Conservation (phyloP, 2,329 filamentous ascomycete species). For the Pseudopyricularia javanii region DNA sequence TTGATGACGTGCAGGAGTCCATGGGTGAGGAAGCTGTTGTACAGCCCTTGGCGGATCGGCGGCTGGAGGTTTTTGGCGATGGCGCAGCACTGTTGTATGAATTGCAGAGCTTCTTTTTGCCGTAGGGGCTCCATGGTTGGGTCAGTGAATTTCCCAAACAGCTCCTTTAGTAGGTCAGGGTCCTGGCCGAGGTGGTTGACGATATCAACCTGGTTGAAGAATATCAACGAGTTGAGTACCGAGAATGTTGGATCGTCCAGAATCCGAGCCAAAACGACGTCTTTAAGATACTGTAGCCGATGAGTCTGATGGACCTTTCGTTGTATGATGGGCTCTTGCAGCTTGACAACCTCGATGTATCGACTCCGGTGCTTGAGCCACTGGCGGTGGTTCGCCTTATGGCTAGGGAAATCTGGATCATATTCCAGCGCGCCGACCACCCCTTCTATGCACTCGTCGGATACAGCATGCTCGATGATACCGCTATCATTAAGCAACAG, state of each 20-base stretch:
- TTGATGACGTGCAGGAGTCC: slow-evolving; percentile 84
- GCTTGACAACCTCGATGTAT: slow-evolving; percentile 92
- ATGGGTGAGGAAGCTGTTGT: slow-evolving; percentile 79
- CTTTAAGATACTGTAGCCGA: slow-evolving; percentile 90
- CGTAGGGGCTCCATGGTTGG: slow-evolving; percentile 52
- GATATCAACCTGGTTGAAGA: slow-evolving; percentile 98
- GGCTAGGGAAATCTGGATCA: slow-evolving; percentile 92
- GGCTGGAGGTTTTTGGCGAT: slow-evolving; percentile 93
- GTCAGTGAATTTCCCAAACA: slow-evolving; percentile 74
- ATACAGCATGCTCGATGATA: slow-evolving; percentile 89
- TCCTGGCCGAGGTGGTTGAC: slow-evolving; percentile 89
- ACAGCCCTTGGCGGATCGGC: slow-evolving; percentile 66
- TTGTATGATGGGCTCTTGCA: slow-evolving; percentile 69
- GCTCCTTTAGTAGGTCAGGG: slow-evolving; percentile 61
- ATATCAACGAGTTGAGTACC: slow-evolving; percentile 93
- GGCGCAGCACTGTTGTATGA: slow-evolving; percentile 90
- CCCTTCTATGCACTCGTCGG: slow-evolving; percentile 77
- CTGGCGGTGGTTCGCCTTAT: slow-evolving; percentile 93
- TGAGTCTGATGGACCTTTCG: slow-evolving; percentile 95
- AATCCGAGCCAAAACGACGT: slow-evolving; percentile 93
- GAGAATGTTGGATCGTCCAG: slow-evolving; percentile 96
- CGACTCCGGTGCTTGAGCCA: slow-evolving; percentile 81
- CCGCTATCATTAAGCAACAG: slow-evolving; percentile 89
- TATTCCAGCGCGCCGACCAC: slow-evolving; percentile 96
- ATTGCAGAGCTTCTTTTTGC: slow-evolving; percentile 89